phyloP scores from a whole-genome alignment of 2,329 filamentous ascomycete genomes.

The Plenodomus biglobosus region DNA sequence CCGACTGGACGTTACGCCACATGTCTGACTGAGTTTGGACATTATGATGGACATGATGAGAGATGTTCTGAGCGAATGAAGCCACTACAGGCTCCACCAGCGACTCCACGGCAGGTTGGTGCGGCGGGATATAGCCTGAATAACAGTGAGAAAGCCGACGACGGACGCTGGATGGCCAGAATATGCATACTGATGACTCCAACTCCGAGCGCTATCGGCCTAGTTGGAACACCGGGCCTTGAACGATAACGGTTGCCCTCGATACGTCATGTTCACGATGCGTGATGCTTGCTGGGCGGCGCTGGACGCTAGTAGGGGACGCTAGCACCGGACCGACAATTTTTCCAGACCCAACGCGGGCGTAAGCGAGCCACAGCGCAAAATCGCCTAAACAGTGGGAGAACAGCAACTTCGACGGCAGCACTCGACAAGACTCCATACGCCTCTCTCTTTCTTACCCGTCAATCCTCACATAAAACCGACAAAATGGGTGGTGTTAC shows the following conservation, averaged over 20 bases:
- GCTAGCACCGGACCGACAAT: constrained; percentile 21
- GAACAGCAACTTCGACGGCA: constrained; percentile 10
- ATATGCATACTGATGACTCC: not conserved
- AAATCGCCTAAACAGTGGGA: constrained; percentile 4
- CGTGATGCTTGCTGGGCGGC: not conserved
- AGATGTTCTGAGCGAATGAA: not conserved
- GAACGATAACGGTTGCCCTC: not conserved
- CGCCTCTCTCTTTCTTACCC: constrained; percentile 20
- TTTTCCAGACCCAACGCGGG: constrained; percentile 9
- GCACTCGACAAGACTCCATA: constrained; percentile 26
- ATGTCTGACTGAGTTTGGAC: not conserved
- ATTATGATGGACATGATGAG: not conserved
- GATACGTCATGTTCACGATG: not conserved
- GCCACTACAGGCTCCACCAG: not conserved
- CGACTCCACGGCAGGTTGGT: no score
- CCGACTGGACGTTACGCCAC: not conserved
- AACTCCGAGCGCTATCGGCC: not conserved
- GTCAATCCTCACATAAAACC: constrained; percentile 47
- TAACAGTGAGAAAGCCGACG: no score
- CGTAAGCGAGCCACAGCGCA: constrained; percentile 25
- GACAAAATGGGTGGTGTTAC: constrained; percentile 78
- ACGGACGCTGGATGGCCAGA: no score
- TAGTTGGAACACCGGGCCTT: not conserved
- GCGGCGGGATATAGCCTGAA: no score
- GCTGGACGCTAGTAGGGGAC: not conserved